Evolutionary conservation across 495 filamentous ascomycete species (phyloP).

Genomic region (Barbatosphaeria neglecta): DNA sequence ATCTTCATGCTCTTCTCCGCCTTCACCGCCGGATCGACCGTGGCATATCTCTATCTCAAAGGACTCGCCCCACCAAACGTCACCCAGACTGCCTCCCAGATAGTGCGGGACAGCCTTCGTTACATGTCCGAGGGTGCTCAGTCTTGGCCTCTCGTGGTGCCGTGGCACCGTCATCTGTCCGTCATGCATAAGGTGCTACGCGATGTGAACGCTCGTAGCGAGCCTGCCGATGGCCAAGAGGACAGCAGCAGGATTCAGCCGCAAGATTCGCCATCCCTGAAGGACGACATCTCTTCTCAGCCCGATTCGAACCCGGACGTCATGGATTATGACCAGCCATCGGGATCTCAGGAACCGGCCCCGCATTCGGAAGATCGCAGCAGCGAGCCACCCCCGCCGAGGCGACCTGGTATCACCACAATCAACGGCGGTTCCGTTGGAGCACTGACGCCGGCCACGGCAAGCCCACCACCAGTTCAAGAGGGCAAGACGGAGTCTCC

Average conservation of each 20-base stretch:
- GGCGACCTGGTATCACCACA: constrained; percentile 35
- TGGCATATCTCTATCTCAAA: constrained; percentile 38
- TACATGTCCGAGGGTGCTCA: constrained; percentile 36
- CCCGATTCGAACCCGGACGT: constrained; percentile 29
- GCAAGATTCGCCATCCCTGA: constrained; percentile 24
- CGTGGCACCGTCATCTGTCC: constrained; percentile 36
- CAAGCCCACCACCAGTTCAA: constrained; percentile 22
- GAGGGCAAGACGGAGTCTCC: constrained; percentile 28
- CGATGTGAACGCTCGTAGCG: constrained; percentile 19
- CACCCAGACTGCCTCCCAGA: constrained; percentile 31
- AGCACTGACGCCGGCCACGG: constrained; percentile 26
- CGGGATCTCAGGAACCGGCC: constrained; percentile 11
- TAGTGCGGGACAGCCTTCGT: constrained; percentile 36
- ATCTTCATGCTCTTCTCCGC: constrained; percentile 42
- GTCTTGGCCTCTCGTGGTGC: constrained; percentile 37
- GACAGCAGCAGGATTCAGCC: constrained; percentile 11
- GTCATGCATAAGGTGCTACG: constrained; percentile 39
- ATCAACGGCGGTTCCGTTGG: constrained; percentile 38
- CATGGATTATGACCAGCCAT: constrained; percentile 32
- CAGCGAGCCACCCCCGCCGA: constrained; percentile 28
- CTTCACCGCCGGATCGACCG: constrained; percentile 38
- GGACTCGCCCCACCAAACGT: constrained; percentile 32
- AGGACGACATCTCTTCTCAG: constrained; percentile 32
- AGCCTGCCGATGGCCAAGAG: constrained; percentile 12
- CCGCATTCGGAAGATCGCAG: constrained; percentile 19